Evolutionary conservation across 2,329 filamentous ascomycete species (phyloP), one percentile per base, ranked within the genome.

Genomic region (Fusarium sp.): DNA sequence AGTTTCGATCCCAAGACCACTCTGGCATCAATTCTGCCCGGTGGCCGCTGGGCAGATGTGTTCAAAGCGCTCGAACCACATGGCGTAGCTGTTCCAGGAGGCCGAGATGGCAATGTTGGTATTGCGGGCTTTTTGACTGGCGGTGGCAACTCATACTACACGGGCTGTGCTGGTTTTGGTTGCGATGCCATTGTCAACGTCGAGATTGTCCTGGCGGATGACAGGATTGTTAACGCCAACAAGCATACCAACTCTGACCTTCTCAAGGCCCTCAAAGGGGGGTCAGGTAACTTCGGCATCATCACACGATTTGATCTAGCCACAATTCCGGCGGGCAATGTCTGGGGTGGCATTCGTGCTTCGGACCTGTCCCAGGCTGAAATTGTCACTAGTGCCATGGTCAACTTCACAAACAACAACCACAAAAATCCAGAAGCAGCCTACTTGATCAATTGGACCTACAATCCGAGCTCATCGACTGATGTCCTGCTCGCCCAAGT

Each of bases 251-350:
- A 85, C 53, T 13, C 74, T 0, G 82, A 85, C 36, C 78, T 86
- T 6, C 84, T 76, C 69, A 79, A 78, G 58, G 84, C 83, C 1
- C 75, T 84, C 2, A 81, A 83, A 57, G 84, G 84, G 5, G 84
- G 84, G 17, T 78, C 78, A 6, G 80, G 77, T 51, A 85, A 85
- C 70, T 80, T 84, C 46, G 83, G 82, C 31, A 75, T 80, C 49
- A 73, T 79, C 34, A 78, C 81, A 9, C 67, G 72, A 17, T 61
- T 75, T 15, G 75, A 78, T 43, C 42, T 70, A 31, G 43, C 45
- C 14, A 62, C 58, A 5, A 36, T 66, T 21, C 31, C 58, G 3
- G 49, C 44, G 8, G 54, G 50, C 7, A 33, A 44, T 4, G 17
- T 66, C 38, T 66, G 62, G 62, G 62, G 62, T 17, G 62, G 62